Evolutionary conservation across 257 asterid species (phyloP), one percentile per base, ranked within the genome.

Genomic region (Nicotiana tomentosiformis): DNA sequence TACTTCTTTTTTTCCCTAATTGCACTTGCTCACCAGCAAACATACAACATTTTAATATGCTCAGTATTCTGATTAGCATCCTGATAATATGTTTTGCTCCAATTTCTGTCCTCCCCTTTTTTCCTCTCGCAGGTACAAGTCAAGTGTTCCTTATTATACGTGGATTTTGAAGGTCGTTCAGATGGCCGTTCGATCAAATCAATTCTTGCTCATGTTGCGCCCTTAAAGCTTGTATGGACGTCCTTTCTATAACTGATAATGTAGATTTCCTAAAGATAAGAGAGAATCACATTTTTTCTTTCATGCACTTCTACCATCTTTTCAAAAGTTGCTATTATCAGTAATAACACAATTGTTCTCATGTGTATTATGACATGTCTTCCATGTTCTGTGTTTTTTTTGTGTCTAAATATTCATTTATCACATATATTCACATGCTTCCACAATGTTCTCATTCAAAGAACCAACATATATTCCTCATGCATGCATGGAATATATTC

Each of bases 91-190:
- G 61, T 14, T 46, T 49, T 72, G 39, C 39, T 72, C 29, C 35
- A 20, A 23, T 32, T 32, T 66, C 23, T 6, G 15, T 35, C 18
- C 72, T 64, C 58, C 43, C 43, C 15, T 20, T 81, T 53, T 66
- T 49, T 16, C 81, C 81, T 18, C 77, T 82, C 33, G 78, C 91
- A 96, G 99, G 97, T 96, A 86, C 89, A 88, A 83, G 99, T 96
- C 85, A 94, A 93, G 91, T 93, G 97, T 84, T 90, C 97, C 30
- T 91, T 94, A 89, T 84, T 90, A 83, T 96, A 92, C 89, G 90
- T 92, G 95, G 98, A 96, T 86, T 92, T 96, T 85, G 99, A 96
- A 88, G 99, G 99, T 78, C 98, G 98, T 85, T 91, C 99, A 69
- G 99, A 96, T 88, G 99, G 99, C 74, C 91, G 98, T 79, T 94